phyloP scores from a whole-genome alignment of 805 yeast genomes.

The Saccharomycopsis lassenensis region DNA sequence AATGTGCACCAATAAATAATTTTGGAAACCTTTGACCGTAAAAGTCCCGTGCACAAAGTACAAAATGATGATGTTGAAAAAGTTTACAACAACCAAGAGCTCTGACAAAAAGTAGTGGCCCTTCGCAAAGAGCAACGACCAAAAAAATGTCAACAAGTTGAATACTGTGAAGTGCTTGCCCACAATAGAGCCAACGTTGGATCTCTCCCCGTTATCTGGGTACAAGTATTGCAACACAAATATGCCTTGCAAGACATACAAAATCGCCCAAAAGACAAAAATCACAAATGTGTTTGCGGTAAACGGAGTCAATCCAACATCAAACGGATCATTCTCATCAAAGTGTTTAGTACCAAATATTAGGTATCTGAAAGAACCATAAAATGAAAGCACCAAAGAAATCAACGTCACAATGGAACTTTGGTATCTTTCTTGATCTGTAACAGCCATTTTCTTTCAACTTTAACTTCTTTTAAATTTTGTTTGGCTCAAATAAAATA shows the following conservation, averaged over 20 bases:
- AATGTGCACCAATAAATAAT: constrained; percentile 51
- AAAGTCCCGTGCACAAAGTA: constrained; percentile 54
- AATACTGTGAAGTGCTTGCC: constrained; percentile 55
- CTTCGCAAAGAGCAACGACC: constrained; percentile 53
- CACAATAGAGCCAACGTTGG: constrained; percentile 29
- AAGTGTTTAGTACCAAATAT: constrained; percentile 38
- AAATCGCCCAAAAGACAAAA: constrained; percentile 47
- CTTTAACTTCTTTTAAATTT: neutral
- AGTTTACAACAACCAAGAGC: constrained; percentile 45
- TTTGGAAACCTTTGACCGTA: constrained; percentile 37
- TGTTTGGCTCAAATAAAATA: neutral
- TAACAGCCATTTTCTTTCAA: constrained; percentile 4
- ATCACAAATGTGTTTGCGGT: constrained; percentile 41
- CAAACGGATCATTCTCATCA: constrained; percentile 30
- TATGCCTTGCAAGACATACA: constrained; percentile 40
- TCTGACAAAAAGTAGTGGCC: constrained; percentile 51
- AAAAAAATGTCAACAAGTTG: constrained; percentile 47
- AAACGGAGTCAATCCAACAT: constrained; percentile 58
- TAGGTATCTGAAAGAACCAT: constrained; percentile 45
- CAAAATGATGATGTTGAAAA: constrained; percentile 44
- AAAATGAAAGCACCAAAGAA: constrained; percentile 44
- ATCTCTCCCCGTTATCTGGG: constrained; percentile 22
- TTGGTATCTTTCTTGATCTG: neutral
- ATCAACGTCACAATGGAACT: constrained; percentile 31
- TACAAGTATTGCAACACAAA: constrained; percentile 37